Base-by-base conservation (phyloP, 768 basidiomycete species). In the Boletus barrowsii region DNA sequence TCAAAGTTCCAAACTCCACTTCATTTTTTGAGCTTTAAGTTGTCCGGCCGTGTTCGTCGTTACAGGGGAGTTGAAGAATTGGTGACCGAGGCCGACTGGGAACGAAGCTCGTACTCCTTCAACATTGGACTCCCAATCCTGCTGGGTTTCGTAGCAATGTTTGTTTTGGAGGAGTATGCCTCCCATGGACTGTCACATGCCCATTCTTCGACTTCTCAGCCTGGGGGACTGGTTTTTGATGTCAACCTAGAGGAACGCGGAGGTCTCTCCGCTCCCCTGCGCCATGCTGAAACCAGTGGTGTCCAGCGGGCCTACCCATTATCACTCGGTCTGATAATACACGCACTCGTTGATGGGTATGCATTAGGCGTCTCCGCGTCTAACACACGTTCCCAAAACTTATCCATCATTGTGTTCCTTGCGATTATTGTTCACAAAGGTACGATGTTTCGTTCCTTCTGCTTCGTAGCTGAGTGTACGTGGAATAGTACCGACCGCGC, bases 381-480 rank as follows among this genome's bases (percentile, higher is more conserved):
- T 10, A 64, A 67, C 18, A 53, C 70, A 1, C 73, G 58, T 53
- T 71, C 75, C 17, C 75, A 74, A 22, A 77, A 75, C 35, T 66
- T 98, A 32, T 90, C 94, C 1, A 64, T 93, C 10, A 77, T 98
- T 41, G 88, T 99, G 4, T 98, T 98, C 67, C 66, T 97, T 22
- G 95, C 97, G 3, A 81, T 99, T 40, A 78, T 91, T 45, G 76
- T 98, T 20, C 97, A 98, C 72, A 98, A 98, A 81, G 90, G 90
- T 79, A 43, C 26, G 58, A 45, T 40, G 1, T 42, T 24, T n/a
- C 29, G 22, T 13, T 49, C 49, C 24, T 24, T 4, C 4, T 17
- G 24, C 43, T 44, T 42, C 22, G 7, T 56, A 8, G 36, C 50
- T 66, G n/a, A 68, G 41, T 42, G 42, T 20, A n/a, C 35, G 40